Evolutionary conservation across 129 eudicot species (phyloP), one percentile per base, ranked within the genome.

Genomic region (Logfia minima): DNA sequence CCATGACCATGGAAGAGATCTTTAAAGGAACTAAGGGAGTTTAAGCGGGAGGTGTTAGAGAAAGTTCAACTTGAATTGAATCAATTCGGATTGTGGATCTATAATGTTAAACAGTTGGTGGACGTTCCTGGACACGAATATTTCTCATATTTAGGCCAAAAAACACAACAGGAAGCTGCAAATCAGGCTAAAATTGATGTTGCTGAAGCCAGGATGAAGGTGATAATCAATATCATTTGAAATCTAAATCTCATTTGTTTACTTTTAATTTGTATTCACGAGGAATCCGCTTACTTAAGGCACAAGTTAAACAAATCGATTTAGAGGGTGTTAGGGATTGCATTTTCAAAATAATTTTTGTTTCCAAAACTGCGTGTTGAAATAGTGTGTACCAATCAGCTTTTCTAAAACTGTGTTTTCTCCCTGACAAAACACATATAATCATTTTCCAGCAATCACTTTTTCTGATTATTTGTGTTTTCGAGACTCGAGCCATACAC

Each of bases 1-100:
- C 93, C 18, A 86, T 84, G 93, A 88, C 93, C 60, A 88, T 88
- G 93, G 88, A 88, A 26, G 82, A 86, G 64, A 82, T 88, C 24
- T 86, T 88, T 68, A 79, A 22, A 68, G 90, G 90, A 3, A 75
- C 89, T 16, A 85, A 88, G 24, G 35, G 86, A 85, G 45, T 83
- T 88, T 55, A 88, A 88, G 41, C 53, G 75, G 16, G 87, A 85
- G 69, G 86, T 88, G 24, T 83, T 85, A 22, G 85, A 73, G 68
- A 85, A 81, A 2, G 86, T 88, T 5, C 93, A 86, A 43, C 79
- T 84, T 8, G 92, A 88, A 56, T 68, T 88, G 0, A 78, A 88
- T 43, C 92, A 85, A 56, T 88, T 88, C 23, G 93, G 90, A 8
- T 80, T 88, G 1, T 29, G 73, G 77, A 86, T 88, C 17, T 88